Conservation (phyloP, 2,329 filamentous ascomycete genomes). For the Podosphaera fusca region DNA sequence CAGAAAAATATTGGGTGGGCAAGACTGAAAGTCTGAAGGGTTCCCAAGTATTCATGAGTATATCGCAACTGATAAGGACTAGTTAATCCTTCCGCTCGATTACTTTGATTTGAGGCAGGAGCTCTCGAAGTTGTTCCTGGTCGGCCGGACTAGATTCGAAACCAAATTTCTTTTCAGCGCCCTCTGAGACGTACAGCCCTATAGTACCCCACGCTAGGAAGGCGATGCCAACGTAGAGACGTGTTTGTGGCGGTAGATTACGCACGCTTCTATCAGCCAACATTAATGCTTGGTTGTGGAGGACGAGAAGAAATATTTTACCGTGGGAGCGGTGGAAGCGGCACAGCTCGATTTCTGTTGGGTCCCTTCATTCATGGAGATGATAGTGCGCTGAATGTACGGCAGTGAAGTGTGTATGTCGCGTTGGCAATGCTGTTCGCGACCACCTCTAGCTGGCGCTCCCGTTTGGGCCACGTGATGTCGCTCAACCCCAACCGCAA, state of each 20-base stretch:
- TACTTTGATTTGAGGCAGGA: conserved; percentile 36
- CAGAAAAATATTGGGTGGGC: too few species aligned
- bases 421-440: too few species aligned
- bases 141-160: conserved; percentile 53
- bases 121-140: conserved; percentile 37
- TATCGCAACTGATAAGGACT: too few species aligned
- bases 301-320: not conserved
- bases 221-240: conserved; percentile 46
- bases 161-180: conserved; percentile 49
- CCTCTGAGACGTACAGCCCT: conserved; percentile 52
- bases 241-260: conserved; percentile 45
- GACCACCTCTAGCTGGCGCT: too few species aligned
- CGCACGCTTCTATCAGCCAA: conserved; percentile 29
- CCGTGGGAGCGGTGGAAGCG: not conserved
- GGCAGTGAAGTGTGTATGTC: too few species aligned
- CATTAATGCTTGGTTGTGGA: not conserved
- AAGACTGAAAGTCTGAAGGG: too few species aligned
- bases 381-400: too few species aligned
- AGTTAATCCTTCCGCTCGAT: conserved; percentile 25
- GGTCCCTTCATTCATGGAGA: not conserved
- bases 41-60: too few species aligned
- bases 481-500: too few species aligned
- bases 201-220: conserved; percentile 54
- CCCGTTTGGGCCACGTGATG: too few species aligned
- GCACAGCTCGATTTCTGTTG: not conserved